phyloP scores from a whole-genome alignment of 1,139 yeast species.

The Waltiozyma sp. region DNA sequence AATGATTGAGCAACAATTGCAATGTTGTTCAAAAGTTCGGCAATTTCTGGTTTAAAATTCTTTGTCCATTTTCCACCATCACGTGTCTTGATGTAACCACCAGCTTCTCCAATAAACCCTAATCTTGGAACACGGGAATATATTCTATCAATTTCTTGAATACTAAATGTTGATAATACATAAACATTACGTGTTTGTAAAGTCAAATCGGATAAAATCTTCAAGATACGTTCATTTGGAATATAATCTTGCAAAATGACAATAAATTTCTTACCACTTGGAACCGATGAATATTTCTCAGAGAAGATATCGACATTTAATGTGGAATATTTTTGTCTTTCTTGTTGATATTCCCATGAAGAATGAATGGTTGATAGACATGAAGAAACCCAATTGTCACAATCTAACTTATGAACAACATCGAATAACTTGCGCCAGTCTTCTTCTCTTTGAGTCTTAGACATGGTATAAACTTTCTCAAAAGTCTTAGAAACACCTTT shows the following conservation, averaged over 20 bases:
- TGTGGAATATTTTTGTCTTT: conserved; percentile 27
- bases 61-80: conserved; percentile 48
- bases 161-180: conserved; percentile 54
- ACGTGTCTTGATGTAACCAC: conserved; percentile 51
- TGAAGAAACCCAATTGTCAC: conserved; percentile 60
- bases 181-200: conserved; percentile 51
- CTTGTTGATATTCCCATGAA: conserved; percentile 54
- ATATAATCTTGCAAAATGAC: conserved; percentile 43
- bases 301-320: conserved; percentile 31
- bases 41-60: conserved; percentile 30
- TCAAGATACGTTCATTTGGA: conserved; percentile 37
- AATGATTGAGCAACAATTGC: conserved; percentile 31
- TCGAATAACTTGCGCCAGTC: conserved; percentile 56
- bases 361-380: conserved; percentile 42
- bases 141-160: conserved; percentile 52
- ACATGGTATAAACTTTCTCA: conserved; percentile 53
- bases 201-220: conserved; percentile 38
- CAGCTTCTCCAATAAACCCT: conserved; percentile 86
- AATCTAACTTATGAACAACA: conserved; percentile 55
- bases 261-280: conserved; percentile 28
- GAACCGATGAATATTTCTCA: conserved; percentile 21
- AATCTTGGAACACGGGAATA: conserved; percentile 58
- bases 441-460: conserved; percentile 38
- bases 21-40: conserved; percentile 5
- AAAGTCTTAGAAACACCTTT: conserved; percentile 54